A percentile compares a stretch with the other conserved stretches of the same genome.
Conservation (phyloP, 2,329 filamentous ascomycete species). For the Onygena corvina region DNA sequence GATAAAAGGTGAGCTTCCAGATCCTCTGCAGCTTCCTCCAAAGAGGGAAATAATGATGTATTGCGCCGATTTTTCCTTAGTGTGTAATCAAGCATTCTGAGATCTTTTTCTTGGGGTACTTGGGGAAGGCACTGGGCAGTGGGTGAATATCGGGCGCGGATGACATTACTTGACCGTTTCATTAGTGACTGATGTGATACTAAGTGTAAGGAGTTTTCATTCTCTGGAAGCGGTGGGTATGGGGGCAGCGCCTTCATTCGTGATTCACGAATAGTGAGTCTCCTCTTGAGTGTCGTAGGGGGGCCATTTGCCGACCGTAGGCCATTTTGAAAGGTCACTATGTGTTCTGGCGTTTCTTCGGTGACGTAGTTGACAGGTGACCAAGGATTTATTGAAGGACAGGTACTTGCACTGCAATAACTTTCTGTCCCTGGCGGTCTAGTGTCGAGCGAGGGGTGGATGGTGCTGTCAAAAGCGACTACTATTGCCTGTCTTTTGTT, state of each 20-base stretch:
- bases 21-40: slow-evolving; percentile 26
- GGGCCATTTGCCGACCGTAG: not conserved
- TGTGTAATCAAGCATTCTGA: slow-evolving; percentile 20
- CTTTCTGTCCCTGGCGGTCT: not conserved
- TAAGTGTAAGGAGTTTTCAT: not conserved
- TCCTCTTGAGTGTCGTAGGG: slow-evolving; percentile 14
- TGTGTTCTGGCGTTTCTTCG: slow-evolving; percentile 10
- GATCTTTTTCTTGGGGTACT: slow-evolving; percentile 19
- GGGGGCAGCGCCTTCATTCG: slow-evolving; percentile 33
- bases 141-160: slow-evolving; percentile 1
- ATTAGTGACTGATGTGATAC: not conserved
- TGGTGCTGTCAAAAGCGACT: not conserved
- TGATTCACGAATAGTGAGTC: slow-evolving; percentile 20
- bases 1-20: slow-evolving; percentile 25
- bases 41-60: slow-evolving; percentile 8
- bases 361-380: not conserved
- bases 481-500: not conserved
- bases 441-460: not conserved
- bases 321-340: slow-evolving; percentile 26
- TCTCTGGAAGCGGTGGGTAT: slow-evolving; percentile 15
- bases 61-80: slow-evolving; percentile 14
- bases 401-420: not conserved
- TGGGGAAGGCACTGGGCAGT: slow-evolving; percentile 10
- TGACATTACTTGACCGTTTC: slow-evolving; percentile 7
- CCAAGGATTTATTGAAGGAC: not conserved